Conservation (phyloP, 164 flowering plant species). For the Piper longum region DNA sequence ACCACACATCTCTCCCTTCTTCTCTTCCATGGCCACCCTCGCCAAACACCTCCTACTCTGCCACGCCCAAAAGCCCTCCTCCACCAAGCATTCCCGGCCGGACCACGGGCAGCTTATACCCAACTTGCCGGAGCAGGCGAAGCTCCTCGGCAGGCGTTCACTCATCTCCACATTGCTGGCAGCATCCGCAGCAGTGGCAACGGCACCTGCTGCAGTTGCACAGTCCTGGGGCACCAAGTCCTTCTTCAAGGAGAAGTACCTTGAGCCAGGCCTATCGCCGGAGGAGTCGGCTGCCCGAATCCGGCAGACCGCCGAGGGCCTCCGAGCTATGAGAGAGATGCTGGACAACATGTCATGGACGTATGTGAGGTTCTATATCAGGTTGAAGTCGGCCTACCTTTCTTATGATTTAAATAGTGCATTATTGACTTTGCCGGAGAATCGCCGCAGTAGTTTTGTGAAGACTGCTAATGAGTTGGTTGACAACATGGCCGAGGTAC, state of each 20-base stretch:
- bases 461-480: conserved; percentile 60
- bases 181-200: conserved; percentile 17
- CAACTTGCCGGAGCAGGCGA: background rate
- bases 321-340: conserved; percentile 68
- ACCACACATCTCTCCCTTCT: background rate
- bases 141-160: conserved; percentile 15
- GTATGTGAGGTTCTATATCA: conserved; percentile 62
- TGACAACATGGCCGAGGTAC: conserved; percentile 75
- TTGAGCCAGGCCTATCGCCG: conserved; percentile 67
- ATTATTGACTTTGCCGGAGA: conserved; percentile 36
- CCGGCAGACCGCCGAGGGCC: conserved; percentile 65
- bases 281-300: conserved; percentile 76
- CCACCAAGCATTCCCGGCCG: background rate
- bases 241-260: conserved; percentile 40
- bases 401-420: conserved; percentile 59
- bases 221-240: conserved; percentile 80
- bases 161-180: conserved; percentile 21
- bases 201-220: conserved; percentile 29
- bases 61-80: background rate
- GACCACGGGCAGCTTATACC: background rate
- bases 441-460: conserved; percentile 32
- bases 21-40: conserved; percentile 4
- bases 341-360: conserved; percentile 76
- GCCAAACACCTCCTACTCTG: conserved; percentile 3
- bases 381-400: conserved; percentile 58